Evolutionary conservation across 2,329 filamentous ascomycete species (phyloP).

Genomic region (Botryotinia calthae): DNA sequence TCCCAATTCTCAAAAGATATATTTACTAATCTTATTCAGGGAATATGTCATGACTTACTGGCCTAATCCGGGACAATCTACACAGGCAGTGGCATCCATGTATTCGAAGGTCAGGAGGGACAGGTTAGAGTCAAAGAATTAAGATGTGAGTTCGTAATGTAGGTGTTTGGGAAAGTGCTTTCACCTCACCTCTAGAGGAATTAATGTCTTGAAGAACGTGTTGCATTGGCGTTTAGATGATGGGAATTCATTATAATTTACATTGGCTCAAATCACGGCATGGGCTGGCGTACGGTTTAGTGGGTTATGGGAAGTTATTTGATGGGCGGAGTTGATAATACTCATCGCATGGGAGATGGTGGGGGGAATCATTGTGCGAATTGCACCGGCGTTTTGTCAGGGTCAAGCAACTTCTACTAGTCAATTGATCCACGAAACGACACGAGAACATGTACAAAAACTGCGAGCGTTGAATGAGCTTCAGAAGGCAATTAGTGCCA

Average conservation of each 20-base stretch:
- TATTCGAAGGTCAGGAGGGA: slow-evolving; percentile 34
- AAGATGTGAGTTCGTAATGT: slow-evolving; percentile 5
- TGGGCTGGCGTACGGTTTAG: slow-evolving; percentile 9
- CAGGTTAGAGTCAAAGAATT: slow-evolving; percentile 15
- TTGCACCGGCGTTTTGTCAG: slow-evolving; percentile 15
- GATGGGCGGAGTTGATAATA: slow-evolving; percentile 11
- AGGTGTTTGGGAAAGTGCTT: not conserved
- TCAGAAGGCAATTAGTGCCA: not conserved
- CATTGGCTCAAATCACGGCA: slow-evolving; percentile 13
- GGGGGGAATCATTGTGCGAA: not conserved
- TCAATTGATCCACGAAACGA: slow-evolving; percentile 12
- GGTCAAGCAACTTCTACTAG: not conserved
- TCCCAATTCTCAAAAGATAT: not conserved
- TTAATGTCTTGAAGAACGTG: slow-evolving; percentile 10
- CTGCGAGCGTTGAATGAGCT: not conserved
- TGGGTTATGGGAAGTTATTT: not conserved
- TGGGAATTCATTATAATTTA: slow-evolving; percentile 6
- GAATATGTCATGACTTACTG: slow-evolving; percentile 38
- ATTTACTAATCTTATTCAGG: slow-evolving; percentile 32
- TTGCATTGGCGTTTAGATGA: slow-evolving; percentile 16
- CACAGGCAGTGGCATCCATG: slow-evolving; percentile 33
- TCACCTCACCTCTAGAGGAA: not conserved
- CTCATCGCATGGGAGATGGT: slow-evolving; percentile 9
- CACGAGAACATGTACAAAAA: slow-evolving; percentile 10
- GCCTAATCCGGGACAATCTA: slow-evolving; percentile 34